Evolutionary conservation across 225 moss, liverwort and hornwort species (phyloP).

Genomic region (Antitrichia curtipendula): DNA sequence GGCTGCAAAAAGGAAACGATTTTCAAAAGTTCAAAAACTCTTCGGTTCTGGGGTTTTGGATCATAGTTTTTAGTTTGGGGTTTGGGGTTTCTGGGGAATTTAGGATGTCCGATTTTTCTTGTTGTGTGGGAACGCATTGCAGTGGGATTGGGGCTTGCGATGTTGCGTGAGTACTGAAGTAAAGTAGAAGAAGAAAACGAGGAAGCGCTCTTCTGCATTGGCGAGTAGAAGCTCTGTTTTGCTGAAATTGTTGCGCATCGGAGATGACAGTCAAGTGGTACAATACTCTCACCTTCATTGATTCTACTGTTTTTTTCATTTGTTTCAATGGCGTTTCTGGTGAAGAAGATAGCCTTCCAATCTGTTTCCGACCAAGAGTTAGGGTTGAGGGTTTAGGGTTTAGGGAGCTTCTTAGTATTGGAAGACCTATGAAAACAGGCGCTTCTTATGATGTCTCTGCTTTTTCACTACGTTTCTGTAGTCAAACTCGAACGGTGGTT

Average conservation of each 20-base stretch:
- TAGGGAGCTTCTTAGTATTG: background rate
- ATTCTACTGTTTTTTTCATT: background rate
- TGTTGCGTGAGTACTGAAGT: background rate
- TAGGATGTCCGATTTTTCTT: background rate
- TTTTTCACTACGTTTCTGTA: background rate
- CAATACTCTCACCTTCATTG: background rate
- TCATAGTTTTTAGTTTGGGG: no score
- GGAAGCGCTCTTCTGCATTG: background rate
- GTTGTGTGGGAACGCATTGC: background rate
- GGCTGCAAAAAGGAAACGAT: background rate
- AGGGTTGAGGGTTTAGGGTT: background rate
- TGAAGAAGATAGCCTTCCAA: background rate
- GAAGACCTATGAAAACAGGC: background rate
- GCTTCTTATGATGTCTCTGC: background rate
- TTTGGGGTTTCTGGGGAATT: background rate
- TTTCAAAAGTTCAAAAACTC: no score
- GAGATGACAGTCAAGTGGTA: constrained; percentile 46
- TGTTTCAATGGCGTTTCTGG: background rate
- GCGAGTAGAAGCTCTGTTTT: background rate
- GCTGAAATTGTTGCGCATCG: background rate
- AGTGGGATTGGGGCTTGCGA: background rate
- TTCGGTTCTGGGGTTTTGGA: background rate
- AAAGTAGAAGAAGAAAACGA: background rate
- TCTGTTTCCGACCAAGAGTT: background rate
- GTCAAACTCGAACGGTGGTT: background rate